A percentile compares a stretch with the other conserved stretches of the same genome.
phyloP scores from a whole-genome alignment of 2,329 filamentous ascomycete genomes.

The Dendrostoma leiphaemia region DNA sequence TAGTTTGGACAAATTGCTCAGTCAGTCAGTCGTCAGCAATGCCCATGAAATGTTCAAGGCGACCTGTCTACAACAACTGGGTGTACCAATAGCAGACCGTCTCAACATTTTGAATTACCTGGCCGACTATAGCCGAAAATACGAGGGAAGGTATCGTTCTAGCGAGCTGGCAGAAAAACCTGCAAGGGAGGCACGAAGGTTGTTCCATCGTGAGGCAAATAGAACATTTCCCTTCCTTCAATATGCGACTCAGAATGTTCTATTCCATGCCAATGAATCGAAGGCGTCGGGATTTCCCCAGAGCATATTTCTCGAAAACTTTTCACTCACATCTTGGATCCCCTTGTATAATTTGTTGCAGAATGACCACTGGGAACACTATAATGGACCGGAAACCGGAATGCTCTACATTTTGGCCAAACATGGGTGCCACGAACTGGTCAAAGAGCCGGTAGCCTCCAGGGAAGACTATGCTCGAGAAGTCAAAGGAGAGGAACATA shows the following conservation, averaged over 20 bases:
- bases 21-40: constrained; percentile 27
- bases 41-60: constrained; percentile 43
- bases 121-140: neutral
- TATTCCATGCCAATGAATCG: constrained; percentile 40
- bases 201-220: neutral
- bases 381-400: neutral
- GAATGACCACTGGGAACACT: constrained; percentile 13
- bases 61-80: constrained; percentile 41
- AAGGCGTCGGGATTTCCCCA: constrained; percentile 27
- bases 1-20: constrained; percentile 29
- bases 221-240: constrained; percentile 42
- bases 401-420: neutral
- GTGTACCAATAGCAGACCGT: neutral
- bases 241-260: constrained; percentile 39
- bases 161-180: no score
- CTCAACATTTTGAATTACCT: neutral
- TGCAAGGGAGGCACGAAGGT: neutral
- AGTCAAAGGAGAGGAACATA: neutral
- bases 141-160: no score
- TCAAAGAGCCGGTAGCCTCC: neutral
- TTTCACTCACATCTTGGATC: constrained; percentile 28
- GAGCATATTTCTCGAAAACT: constrained; percentile 29
- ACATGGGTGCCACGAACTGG: constrained; percentile 24
- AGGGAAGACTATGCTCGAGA: neutral
- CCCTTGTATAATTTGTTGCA: constrained; percentile 29